Evolutionary conservation across 371 early-diverging fungal genomes (phyloP).

Genomic region (Encephalitozoon cuniculi): DNA sequence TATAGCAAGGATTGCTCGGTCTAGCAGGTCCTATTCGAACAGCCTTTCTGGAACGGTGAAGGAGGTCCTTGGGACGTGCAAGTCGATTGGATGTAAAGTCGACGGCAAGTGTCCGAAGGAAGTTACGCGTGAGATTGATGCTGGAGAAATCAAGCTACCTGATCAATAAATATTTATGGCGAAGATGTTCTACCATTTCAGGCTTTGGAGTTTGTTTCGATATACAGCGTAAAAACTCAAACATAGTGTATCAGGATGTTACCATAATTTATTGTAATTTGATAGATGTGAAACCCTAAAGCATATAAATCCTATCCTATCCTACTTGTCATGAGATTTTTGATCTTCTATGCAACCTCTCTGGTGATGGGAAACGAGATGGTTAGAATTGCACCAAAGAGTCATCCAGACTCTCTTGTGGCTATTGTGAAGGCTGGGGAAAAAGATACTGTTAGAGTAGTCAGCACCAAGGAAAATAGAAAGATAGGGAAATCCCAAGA

Average conservation of each 20-base stretch:
- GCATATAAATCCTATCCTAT: neutral
- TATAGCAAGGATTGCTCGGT: constrained; percentile 82
- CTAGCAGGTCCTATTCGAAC: constrained; percentile 77
- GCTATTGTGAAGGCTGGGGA: neutral
- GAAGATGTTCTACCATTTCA: neutral
- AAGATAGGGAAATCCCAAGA: neutral
- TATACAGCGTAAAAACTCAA: neutral
- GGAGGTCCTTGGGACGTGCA: constrained; percentile 90
- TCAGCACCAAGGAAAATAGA: neutral
- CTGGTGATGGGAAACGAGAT: neutral
- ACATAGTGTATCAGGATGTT: neutral
- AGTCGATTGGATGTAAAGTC: constrained; percentile 88
- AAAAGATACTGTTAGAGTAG: neutral
- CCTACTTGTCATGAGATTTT: neutral
- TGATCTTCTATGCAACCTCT: neutral
- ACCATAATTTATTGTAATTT: neutral
- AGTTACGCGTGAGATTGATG: constrained; percentile 66
- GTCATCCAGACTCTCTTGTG: neutral
- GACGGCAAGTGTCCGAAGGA: constrained; percentile 79
- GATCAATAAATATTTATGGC: constrained; percentile 60
- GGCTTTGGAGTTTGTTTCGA: neutral
- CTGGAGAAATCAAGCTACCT: constrained; percentile 75
- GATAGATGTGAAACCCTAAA: neutral
- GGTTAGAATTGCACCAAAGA: neutral
- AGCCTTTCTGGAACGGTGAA: constrained; percentile 81